Conservation (phyloP, 2,329 filamentous ascomycete species). For the Arthrocladium fulminans region DNA sequence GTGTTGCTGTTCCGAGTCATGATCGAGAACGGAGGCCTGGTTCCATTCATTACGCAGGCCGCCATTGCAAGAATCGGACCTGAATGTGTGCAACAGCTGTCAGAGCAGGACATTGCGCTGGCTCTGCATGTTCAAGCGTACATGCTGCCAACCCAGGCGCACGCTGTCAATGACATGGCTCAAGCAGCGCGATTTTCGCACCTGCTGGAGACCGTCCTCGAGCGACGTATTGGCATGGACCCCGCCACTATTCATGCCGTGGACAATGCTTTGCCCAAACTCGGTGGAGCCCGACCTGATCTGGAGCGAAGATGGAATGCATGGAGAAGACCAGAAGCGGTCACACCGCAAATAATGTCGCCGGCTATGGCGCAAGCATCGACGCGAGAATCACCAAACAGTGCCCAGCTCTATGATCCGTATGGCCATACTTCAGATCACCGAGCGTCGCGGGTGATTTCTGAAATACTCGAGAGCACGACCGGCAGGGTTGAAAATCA, state of each 20-base stretch:
- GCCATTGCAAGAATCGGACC: slow-evolving; percentile 52
- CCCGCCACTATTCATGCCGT: slow-evolving; percentile 48
- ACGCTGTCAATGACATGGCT: slow-evolving; percentile 44
- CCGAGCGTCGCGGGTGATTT: slow-evolving; percentile 83
- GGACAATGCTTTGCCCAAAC: slow-evolving; percentile 48
- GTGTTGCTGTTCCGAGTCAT: slow-evolving; percentile 55
- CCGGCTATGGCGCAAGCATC: slow-evolving; percentile 42
- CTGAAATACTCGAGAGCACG: slow-evolving; percentile 75
- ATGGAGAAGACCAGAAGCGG: slow-evolving; percentile 36
- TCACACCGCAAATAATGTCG: slow-evolving; percentile 26
- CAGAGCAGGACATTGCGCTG: slow-evolving; percentile 44
- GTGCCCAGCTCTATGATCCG: slow-evolving; percentile 56
- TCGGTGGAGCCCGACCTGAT: slow-evolving; percentile 40
- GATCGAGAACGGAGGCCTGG: slow-evolving; percentile 55
- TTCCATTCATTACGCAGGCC: slow-evolving; percentile 52
- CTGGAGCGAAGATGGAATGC: slow-evolving; percentile 49
- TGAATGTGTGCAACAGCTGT: slow-evolving; percentile 50
- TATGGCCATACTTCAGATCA: slow-evolving; percentile 87
- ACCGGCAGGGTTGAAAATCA: slow-evolving; percentile 63
- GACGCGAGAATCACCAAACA: slow-evolving; percentile 57
- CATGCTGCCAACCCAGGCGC: slow-evolving; percentile 32
- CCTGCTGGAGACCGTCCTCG: slow-evolving; percentile 50
- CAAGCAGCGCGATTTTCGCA: slow-evolving; percentile 54
- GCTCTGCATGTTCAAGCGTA: slow-evolving; percentile 52
- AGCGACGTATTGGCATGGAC: slow-evolving; percentile 46